A percentile compares a stretch with the other conserved stretches of the same genome.
phyloP scores from a whole-genome alignment of 768 basidiomycete species.

The Lactarius sp. region DNA sequence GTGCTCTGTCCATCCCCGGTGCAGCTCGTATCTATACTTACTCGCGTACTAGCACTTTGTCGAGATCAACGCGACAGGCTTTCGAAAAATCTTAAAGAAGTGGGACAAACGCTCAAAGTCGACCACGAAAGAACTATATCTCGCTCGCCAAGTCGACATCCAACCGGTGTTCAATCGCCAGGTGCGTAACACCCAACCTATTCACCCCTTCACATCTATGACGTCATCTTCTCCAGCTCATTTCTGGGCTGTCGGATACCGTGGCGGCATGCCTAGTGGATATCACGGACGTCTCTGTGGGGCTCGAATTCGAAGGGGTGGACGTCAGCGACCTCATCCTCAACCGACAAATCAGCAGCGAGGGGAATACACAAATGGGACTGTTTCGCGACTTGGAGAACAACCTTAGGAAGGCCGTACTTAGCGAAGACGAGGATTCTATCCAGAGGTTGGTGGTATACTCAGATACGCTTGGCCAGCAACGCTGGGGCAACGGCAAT shows the following conservation, averaged over 20 bases:
- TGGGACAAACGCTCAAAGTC: constrained; percentile 97
- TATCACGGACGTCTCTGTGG: constrained; percentile 68
- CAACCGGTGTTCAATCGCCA: constrained; percentile 97
- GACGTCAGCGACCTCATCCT: constrained; percentile 68
- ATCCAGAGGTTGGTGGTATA: constrained; percentile 67
- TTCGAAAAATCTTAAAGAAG: constrained; percentile 96
- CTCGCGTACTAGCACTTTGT: constrained; percentile 71
- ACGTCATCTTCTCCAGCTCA: constrained; percentile 50
- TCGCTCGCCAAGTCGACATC: constrained; percentile 95
- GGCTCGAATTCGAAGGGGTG: constrained; percentile 72
- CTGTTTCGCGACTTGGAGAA: constrained; percentile 87
- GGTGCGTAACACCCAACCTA: constrained; percentile 39
- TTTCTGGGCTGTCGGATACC: constrained; percentile 91
- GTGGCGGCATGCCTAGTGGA: constrained; percentile 80
- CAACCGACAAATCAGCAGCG: constrained; percentile 62
- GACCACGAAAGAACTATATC: constrained; percentile 93
- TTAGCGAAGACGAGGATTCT: constrained; percentile 50
- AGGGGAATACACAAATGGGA: constrained; percentile 56
- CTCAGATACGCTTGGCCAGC: constrained; percentile 60
- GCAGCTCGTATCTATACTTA: constrained; percentile 23
- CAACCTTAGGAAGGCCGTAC: constrained; percentile 75
- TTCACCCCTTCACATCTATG: background rate
- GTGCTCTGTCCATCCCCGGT: constrained; percentile 38
- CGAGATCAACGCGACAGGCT: constrained; percentile 95
- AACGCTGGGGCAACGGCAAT: constrained; percentile 55